A percentile compares a stretch with the other conserved stretches of the same genome.
Conservation (phyloP, 345 rosid species). For the Citrus trifoliata region DNA sequence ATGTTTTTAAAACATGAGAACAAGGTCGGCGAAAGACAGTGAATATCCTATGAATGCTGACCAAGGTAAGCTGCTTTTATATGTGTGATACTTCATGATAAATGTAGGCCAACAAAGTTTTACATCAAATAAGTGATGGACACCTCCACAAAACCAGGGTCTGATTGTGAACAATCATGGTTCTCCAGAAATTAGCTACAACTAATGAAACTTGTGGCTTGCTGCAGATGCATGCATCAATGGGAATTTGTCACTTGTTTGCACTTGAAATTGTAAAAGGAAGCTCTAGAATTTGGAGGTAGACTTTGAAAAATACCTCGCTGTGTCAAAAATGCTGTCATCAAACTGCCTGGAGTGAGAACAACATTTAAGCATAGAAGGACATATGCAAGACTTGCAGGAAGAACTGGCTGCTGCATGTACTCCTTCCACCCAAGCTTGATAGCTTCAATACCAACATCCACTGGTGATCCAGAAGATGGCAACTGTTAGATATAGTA, state of each 20-base stretch:
- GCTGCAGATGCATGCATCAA: background rate
- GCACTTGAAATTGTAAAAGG: background rate
- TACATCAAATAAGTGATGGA: background rate
- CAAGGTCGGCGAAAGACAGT: background rate
- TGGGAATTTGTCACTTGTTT: background rate
- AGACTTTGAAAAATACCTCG: constrained; percentile 42
- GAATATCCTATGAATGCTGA: background rate
- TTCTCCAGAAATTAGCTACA: background rate
- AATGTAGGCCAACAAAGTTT: background rate
- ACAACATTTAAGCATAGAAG: constrained; percentile 84
- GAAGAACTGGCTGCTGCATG: constrained; percentile 88
- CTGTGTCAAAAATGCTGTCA: constrained; percentile 94
- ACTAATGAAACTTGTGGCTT: background rate
- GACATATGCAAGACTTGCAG: constrained; percentile 92
- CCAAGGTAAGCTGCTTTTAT: background rate
- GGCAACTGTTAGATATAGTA: constrained; percentile 2
- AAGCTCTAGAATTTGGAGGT: background rate
- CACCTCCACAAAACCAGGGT: background rate
- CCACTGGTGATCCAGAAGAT: constrained; percentile 31
- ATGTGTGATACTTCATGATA: background rate
- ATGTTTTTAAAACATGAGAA: background rate
- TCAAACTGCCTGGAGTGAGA: constrained; percentile 88
- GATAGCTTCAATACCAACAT: constrained; percentile 65
- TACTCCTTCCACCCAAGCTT: constrained; percentile 97
- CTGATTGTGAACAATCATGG: background rate